A percentile compares a stretch with the other conserved stretches of the same genome.
Evolutionary conservation across 1,139 yeast genomes (phyloP).

Genomic region (Eremothecium sinecaudum): DNA sequence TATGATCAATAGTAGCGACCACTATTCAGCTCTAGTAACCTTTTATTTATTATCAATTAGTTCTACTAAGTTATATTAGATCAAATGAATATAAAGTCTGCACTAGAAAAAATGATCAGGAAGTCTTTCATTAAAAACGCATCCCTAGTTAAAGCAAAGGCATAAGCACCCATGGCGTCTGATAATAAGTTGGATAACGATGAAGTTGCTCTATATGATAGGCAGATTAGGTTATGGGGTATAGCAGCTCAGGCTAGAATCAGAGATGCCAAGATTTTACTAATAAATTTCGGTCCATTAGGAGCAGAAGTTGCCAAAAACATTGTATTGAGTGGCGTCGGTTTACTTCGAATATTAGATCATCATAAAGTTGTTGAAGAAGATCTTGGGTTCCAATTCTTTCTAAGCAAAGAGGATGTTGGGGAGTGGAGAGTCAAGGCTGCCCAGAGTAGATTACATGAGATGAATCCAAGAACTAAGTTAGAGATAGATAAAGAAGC

Average conservation of each 20-base stretch:
- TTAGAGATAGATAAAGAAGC: constrained; percentile 35
- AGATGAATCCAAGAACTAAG: constrained; percentile 70
- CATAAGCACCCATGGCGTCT: background rate
- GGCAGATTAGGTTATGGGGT: constrained; percentile 96
- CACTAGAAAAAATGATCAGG: too few species aligned
- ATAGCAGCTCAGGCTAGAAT: constrained; percentile 80
- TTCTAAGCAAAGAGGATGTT: constrained; percentile 49
- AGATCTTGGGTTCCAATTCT: constrained; percentile 74
- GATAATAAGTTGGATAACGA: constrained; percentile 34
- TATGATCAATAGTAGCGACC: too few species aligned
- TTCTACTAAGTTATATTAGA: too few species aligned
- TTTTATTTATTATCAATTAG: too few species aligned
- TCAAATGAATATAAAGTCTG: too few species aligned
- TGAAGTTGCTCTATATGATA: constrained; percentile 85
- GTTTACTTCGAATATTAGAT: constrained; percentile 66
- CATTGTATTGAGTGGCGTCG: constrained; percentile 81
- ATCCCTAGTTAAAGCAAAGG: too few species aligned
- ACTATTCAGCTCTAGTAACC: too few species aligned
- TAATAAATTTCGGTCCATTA: constrained; percentile 60
- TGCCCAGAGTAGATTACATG: constrained; percentile 47
- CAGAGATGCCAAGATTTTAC: constrained; percentile 60
- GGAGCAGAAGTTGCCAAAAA: constrained; percentile 80
- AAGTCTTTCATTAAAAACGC: too few species aligned
- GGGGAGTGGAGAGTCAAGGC: constrained; percentile 50
- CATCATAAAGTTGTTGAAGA: constrained; percentile 42